These are phyloP conservation scores for Butyriboletus pseudospeciosus DNA, from an alignment of 1,284 basidiomycete genomes.

Conservation along the genomic window DNA sequence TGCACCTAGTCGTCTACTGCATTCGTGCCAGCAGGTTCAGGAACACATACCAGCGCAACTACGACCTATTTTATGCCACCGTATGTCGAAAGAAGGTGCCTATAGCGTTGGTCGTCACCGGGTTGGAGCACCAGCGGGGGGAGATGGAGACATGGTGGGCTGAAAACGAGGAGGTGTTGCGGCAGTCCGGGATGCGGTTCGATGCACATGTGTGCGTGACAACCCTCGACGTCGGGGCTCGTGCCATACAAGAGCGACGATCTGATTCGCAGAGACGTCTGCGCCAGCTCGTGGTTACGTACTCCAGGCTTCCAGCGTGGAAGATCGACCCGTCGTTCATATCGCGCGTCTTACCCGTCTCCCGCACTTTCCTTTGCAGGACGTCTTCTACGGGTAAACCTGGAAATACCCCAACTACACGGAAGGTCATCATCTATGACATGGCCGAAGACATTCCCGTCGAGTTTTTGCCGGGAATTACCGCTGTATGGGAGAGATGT, in stretches of 20 bases:
- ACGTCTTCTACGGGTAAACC: no score
- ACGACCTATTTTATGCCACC: constrained; percentile 15
- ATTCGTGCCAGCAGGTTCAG: constrained; percentile 23
- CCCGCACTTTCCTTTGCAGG: background rate
- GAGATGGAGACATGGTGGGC: background rate
- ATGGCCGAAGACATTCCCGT: background rate
- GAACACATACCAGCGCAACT: constrained; percentile 15
- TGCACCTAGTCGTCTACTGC: constrained; percentile 33
- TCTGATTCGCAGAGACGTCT: background rate
- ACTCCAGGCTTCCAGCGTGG: background rate
- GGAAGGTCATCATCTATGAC: background rate
- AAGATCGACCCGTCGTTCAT: background rate
- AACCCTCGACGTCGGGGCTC: background rate
- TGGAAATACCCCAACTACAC: background rate
- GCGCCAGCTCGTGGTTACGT: background rate
- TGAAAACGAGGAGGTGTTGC: background rate
- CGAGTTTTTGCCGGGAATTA: background rate
- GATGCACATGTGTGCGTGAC: background rate
- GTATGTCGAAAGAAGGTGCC: constrained; percentile 14
- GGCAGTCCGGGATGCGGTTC: background rate
- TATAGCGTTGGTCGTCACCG: constrained; percentile 13
- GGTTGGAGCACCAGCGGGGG: background rate
- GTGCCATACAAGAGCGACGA: background rate
- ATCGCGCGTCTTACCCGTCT: background rate
- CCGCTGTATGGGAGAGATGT: background rate